phyloP scores from a whole-genome alignment of 2,329 filamentous ascomycete genomes.

The Endocalyx cinctus region DNA sequence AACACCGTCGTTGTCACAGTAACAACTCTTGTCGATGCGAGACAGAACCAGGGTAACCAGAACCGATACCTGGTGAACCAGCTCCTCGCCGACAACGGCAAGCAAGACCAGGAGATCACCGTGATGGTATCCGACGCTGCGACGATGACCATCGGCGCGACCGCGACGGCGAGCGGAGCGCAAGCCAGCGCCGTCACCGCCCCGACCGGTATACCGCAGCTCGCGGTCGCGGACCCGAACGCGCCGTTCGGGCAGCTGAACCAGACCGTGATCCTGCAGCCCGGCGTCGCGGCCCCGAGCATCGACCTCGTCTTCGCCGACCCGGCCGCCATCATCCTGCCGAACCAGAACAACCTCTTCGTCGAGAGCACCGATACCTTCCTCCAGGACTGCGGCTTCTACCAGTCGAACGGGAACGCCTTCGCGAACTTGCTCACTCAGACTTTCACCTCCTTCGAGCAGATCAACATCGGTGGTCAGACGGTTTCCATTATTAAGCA shows the following conservation, averaged over 20 bases:
- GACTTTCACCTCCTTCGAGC: conserved; percentile 24
- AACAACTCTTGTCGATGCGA: conserved; percentile 31
- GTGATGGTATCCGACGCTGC: conserved; percentile 34
- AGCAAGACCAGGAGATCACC: conserved; percentile 27
- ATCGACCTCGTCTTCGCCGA: conserved; percentile 29
- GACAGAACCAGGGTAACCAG: conserved; percentile 19
- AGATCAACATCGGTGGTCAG: conserved; percentile 18
- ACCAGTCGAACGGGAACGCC: conserved; percentile 19
- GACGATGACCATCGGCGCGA: conserved; percentile 29
- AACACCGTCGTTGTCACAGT: conserved; percentile 35
- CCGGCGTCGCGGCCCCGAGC: conserved; percentile 19
- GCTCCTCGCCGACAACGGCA: conserved; percentile 33
- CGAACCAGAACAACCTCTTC: conserved; percentile 27
- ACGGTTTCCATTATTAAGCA: conserved; percentile 12
- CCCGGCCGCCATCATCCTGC: conserved; percentile 34
- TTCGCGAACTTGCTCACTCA: conserved; percentile 24
- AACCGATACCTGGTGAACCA: conserved; percentile 36
- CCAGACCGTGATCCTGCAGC: conserved; percentile 31
- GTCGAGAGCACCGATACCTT: conserved; percentile 30
- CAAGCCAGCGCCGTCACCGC: conserved; percentile 13
- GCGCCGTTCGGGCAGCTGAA: conserved; percentile 30
- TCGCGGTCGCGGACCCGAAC: conserved; percentile 22
- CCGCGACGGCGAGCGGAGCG: conserved; percentile 17
- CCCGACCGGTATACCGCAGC: conserved; percentile 11
- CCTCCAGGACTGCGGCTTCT: conserved; percentile 28